Evolutionary conservation across 768 basidiomycete genomes (phyloP), one percentile per base, ranked within the genome.

Genomic region (Roridomyces roridus): DNA sequence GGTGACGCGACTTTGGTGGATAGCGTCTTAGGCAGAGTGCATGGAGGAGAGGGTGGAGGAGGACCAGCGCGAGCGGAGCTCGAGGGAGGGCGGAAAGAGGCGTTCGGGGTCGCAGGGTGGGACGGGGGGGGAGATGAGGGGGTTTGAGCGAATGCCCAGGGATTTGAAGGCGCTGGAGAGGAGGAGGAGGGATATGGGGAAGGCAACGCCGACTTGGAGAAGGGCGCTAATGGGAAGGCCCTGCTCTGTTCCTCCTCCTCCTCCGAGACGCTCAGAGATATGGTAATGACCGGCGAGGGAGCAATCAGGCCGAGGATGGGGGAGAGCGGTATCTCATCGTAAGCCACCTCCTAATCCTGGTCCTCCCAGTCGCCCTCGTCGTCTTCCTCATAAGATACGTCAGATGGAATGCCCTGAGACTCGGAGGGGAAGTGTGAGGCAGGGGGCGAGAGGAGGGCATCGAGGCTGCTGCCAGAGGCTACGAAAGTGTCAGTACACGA

Each of bases 11-110:
- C n/a, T n/a, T n/a, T n/a, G n/a, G n/a, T n/a, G n/a, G n/a, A n/a
- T n/a, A n/a, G 39, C 10, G 48, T 68, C 62, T 37, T 74, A 51
- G 39, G 76, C 72, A n/a, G 68, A 70, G n/a, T 70, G 39, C 2
- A 61, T 23, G 34, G 59, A 65, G 35, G 68, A 67, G 49, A 76
- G 67, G 20, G 80, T 80, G 24, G 79, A 80, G 11, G 72, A 69
- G 28, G 79, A 80, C 80, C 81, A 81, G 63, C 79, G 79, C 46
- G 79, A 81, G 53, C 78, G 74, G 51, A 80, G 68, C 12, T 18
- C 48, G 8, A 21, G 48, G 47, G 43, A 34, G 10, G 3, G 41
- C 25, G 6, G 3, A 26, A 21, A 3, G 46, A n/a, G 21, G 57
- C 23, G 46, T 24, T n/a, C n/a, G n/a, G n/a, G n/a, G n/a, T 36